Base-by-base conservation (phyloP, 768 basidiomycete genomes). In the Asterophora parasitica region DNA sequence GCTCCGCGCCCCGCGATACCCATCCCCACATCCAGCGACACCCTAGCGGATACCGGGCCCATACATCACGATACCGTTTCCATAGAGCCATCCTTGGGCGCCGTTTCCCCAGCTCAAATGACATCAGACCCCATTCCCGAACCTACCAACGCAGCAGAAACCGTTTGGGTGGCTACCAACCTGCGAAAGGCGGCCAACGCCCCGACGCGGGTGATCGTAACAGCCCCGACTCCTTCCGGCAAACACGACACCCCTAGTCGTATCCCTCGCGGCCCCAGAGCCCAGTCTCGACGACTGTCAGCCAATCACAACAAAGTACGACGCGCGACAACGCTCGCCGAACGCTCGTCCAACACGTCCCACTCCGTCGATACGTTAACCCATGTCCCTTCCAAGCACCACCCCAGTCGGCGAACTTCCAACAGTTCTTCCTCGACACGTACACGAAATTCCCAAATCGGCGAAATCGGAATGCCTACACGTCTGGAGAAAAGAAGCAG, bases 131-230 rank as follows among this genome's bases (percentile, higher is more conserved):
- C 34, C 35, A 39, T 13, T 26, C 31, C 28, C 16, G 44, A 36
- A 37, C 40, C 38, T 31, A 49, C 32, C 33, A 50, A 33, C 7
- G 27, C 32, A n/a, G 16, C 48, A 32, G 43, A 50, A 46, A 49
- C 52, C 41, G 43, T 49, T 15, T 48, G 53, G 33, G 47, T 50
- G 13, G 44, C 53, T 23, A 43, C 52, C 11, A 60, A 63, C 19
- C 51, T 39, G 28, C 66, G 70, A 45, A 64, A 71, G 42, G 65
- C 73, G 40, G 67, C 76, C 67, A 69, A 66, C 34, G 73, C 68
- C 0, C 76, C 75, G 3, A 77, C 76, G 16, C 75, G 67, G 50
- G 76, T 78, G 13, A 76, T 77, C 30, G 71, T 77, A 7, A 79
- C 76, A 4, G 76, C 76, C 7, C 74, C 77, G n/a, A 78, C 77